These are phyloP conservation scores for Suillus brevipes DNA, from an alignment of 768 basidiomycete genomes.

Conservation along the genomic window DNA sequence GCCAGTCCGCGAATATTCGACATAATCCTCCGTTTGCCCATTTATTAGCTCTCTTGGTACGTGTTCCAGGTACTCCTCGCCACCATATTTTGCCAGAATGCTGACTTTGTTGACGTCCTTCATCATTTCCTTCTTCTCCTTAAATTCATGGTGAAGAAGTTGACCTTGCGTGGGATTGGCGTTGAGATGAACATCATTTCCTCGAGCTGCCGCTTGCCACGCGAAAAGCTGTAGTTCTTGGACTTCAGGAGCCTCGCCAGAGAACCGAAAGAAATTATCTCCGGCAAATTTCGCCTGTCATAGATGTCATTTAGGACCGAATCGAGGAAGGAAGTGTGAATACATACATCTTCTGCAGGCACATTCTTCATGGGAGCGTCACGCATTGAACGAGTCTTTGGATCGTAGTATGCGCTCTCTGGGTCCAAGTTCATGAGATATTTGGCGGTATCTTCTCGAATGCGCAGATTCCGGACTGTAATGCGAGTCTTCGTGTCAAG, in stretches of 20 bases:
- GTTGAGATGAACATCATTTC: conserved; percentile 93
- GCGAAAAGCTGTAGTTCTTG: conserved; percentile 94
- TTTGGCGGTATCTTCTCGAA: conserved; percentile 98
- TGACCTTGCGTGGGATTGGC: conserved; percentile 97
- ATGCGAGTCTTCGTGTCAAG: conserved; percentile 97
- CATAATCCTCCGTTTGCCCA: conserved; percentile 96
- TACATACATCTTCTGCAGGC: conserved; percentile 81
- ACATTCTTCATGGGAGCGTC: conserved; percentile 84
- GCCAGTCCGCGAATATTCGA: conserved; percentile 93
- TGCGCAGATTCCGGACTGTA: conserved; percentile 96
- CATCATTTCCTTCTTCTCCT: conserved; percentile 87
- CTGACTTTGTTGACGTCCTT: conserved; percentile 88
- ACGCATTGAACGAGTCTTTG: conserved; percentile 99
- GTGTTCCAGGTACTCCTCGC: conserved; percentile 85
- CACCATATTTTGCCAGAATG: conserved; percentile 91
- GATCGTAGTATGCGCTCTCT: conserved; percentile 96
- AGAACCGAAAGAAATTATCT: conserved; percentile 91
- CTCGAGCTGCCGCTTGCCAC: conserved; percentile 91
- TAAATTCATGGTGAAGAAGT: conserved; percentile 87
- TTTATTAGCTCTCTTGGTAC: conserved; percentile 91
- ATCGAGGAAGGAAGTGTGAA: conserved; percentile 12
- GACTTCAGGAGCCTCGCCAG: conserved; percentile 91
- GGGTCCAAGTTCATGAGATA: conserved; percentile 97
- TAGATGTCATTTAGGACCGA: conserved; percentile 4
- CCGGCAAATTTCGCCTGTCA: conserved; percentile 85